A percentile compares a stretch with the other conserved stretches of the same genome.
phyloP scores from a whole-genome alignment of 2,329 filamentous ascomycete genomes.

The Xylaria sp. region DNA sequence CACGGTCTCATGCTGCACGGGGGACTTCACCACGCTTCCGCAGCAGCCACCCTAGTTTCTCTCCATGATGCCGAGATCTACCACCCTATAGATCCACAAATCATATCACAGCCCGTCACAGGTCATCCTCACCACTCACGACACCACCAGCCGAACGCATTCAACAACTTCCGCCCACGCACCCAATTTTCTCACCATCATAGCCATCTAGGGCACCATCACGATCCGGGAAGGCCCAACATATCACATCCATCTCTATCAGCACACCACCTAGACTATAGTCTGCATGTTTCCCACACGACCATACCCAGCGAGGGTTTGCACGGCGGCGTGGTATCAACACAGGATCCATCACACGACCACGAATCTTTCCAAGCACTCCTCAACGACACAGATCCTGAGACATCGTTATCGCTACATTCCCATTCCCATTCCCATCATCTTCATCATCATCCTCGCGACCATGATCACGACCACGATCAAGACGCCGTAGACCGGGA shows the following conservation, averaged over 20 bases:
- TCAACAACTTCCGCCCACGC: conserved; percentile 14
- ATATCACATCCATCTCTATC: conserved; percentile 42
- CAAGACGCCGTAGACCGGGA: conserved; percentile 37
- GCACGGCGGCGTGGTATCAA: neutral
- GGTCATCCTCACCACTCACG: conserved; percentile 38
- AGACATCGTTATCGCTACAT: conserved; percentile 28
- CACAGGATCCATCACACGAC: conserved; percentile 36
- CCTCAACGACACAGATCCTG: conserved; percentile 54
- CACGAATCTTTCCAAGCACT: conserved; percentile 59
- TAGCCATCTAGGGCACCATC: conserved; percentile 29
- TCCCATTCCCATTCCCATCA: conserved; percentile 23
- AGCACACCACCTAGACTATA: conserved; percentile 30
- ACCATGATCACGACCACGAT: conserved; percentile 23
- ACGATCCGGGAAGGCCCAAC: conserved; percentile 11
- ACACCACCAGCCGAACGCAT: conserved; percentile 7
- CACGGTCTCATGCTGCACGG: conserved; percentile 42
- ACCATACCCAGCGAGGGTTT: conserved; percentile 7
- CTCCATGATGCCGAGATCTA: conserved; percentile 47
- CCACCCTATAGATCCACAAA: conserved; percentile 66
- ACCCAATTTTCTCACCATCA: conserved; percentile 32
- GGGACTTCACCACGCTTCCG: conserved; percentile 33
- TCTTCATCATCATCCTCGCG: conserved; percentile 17
- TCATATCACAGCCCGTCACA: conserved; percentile 53
- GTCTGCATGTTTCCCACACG: conserved; percentile 28
- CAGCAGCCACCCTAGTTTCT: conserved; percentile 36